Evolutionary conservation across 371 early-diverging fungal species (phyloP).

Genomic region (Apophysomyces ossiformis): DNA sequence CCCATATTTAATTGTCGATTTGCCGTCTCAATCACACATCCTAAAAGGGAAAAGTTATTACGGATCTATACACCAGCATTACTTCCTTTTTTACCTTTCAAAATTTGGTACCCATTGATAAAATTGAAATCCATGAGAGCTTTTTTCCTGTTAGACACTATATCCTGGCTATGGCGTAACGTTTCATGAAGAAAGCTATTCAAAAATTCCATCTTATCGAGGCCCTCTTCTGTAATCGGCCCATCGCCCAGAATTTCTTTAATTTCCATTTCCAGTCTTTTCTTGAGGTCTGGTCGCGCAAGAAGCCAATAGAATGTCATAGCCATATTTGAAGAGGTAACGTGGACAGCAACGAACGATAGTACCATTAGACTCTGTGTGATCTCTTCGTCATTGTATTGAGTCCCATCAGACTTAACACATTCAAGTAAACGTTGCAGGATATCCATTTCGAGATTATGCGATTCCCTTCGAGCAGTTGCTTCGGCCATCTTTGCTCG

Average conservation of each 20-base stretch:
- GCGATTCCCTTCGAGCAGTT: constrained; percentile 2
- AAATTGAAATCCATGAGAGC: constrained; percentile 32
- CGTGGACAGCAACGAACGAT: constrained; percentile 46
- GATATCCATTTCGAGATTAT: constrained; percentile 19
- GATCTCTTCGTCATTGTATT: constrained; percentile 22
- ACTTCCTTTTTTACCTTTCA: constrained; percentile 20
- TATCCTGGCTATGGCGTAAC: constrained; percentile 39
- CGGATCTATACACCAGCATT: too few relatives aligned
- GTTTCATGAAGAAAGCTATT: constrained; percentile 43
- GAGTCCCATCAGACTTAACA: constrained; percentile 23
- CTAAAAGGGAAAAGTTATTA: too few relatives aligned
- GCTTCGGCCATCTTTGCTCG: constrained; percentile 15
- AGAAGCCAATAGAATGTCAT: constrained; percentile 38
- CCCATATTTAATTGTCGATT: too few relatives aligned
- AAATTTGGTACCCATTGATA: constrained; percentile 42
- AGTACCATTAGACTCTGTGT: constrained; percentile 29
- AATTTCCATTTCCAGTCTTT: constrained; percentile 32
- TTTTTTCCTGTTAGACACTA: constrained; percentile 27
- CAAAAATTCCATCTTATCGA: constrained; percentile 37
- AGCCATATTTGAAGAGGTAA: constrained; percentile 32
- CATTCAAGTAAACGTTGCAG: constrained; percentile 33
- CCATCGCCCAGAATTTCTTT: constrained; percentile 27
- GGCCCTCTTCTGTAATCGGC: constrained; percentile 24
- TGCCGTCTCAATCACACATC: too few relatives aligned
- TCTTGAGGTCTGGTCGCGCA: constrained; percentile 38